These are phyloP conservation scores for Dactylonectria estremocensis DNA, from an alignment of 2,329 filamentous ascomycete species.

Conservation along the genomic window DNA sequence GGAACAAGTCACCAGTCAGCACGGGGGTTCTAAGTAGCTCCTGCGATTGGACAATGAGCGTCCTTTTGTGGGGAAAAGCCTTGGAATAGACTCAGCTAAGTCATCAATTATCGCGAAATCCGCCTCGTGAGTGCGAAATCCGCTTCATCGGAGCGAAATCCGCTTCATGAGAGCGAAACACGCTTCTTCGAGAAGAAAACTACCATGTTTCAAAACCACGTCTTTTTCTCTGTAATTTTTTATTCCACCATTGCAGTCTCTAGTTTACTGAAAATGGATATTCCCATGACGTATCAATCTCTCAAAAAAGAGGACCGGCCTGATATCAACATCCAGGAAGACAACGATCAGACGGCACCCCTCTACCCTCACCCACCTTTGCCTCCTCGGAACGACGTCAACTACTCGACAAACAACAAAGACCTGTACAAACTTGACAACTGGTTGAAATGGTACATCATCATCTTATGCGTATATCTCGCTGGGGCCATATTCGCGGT, in stretches of 20 bases:
- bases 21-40: no score
- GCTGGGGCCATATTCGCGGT: constrained; percentile 21
- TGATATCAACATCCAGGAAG: constrained; percentile 19
- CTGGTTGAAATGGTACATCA: constrained; percentile 37
- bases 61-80: no score
- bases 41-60: no score
- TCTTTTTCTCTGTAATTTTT: not conserved
- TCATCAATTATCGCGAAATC: no score
- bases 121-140: not conserved
- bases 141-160: not conserved
- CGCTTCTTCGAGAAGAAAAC: not conserved
- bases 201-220: not conserved
- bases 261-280: constrained; percentile 24
- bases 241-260: not conserved
- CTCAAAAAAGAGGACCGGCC: constrained; percentile 37
- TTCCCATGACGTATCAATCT: constrained; percentile 34
- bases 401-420: constrained; percentile 15
- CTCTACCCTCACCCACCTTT: not conserved
- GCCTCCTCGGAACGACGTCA: not conserved
- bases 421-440: constrained; percentile 37
- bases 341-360: constrained; percentile 1
- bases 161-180: constrained; percentile 4
- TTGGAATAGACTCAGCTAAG: no score
- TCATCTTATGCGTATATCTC: constrained; percentile 31
- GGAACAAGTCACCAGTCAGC: no score